Evolutionary conservation across 345 rosid species (phyloP).

Genomic region (Citrus medica): DNA sequence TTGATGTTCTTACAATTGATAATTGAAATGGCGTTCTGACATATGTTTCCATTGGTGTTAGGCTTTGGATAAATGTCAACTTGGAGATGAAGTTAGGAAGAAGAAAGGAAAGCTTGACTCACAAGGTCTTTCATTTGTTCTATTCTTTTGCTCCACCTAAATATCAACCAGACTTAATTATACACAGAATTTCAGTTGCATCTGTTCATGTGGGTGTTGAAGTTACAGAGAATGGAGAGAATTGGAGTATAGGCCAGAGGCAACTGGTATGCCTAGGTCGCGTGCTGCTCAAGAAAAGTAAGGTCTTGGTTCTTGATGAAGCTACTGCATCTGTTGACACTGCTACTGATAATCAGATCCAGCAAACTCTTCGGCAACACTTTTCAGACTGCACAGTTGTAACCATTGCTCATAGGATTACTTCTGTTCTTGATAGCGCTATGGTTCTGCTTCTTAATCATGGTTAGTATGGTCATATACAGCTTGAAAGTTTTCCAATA

Average conservation of each 20-base stretch:
- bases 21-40: neutral
- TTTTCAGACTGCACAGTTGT: slow-evolving; percentile 64
- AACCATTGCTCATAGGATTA: slow-evolving; percentile 78
- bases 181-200: neutral
- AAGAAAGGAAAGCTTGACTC: slow-evolving; percentile 55
- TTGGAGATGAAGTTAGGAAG: slow-evolving; percentile 51
- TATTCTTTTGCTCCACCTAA: neutral
- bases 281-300: slow-evolving; percentile 66
- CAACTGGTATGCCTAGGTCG: slow-evolving; percentile 81
- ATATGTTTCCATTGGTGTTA: slow-evolving; percentile 10
- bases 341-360: slow-evolving; percentile 77
- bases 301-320: slow-evolving; percentile 79
- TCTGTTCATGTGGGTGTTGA: slow-evolving; percentile 5
- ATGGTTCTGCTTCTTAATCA: slow-evolving; percentile 71
- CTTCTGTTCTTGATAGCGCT: slow-evolving; percentile 77
- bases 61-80: slow-evolving; percentile 63
- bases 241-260: slow-evolving; percentile 93
- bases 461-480: slow-evolving; percentile 31
- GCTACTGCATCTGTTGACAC: slow-evolving; percentile 92
- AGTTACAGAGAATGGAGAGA: slow-evolving; percentile 84
- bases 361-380: slow-evolving; percentile 59
- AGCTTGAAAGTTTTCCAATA: neutral
- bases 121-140: slow-evolving; percentile 22
- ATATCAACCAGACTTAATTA: neutral
- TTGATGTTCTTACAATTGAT: neutral